Percentiles rank a stretch among this genome's conserved stretches.
Evolutionary conservation across 2,329 filamentous ascomycete species (phyloP).

Genomic region (Aspergillus uvarum): DNA sequence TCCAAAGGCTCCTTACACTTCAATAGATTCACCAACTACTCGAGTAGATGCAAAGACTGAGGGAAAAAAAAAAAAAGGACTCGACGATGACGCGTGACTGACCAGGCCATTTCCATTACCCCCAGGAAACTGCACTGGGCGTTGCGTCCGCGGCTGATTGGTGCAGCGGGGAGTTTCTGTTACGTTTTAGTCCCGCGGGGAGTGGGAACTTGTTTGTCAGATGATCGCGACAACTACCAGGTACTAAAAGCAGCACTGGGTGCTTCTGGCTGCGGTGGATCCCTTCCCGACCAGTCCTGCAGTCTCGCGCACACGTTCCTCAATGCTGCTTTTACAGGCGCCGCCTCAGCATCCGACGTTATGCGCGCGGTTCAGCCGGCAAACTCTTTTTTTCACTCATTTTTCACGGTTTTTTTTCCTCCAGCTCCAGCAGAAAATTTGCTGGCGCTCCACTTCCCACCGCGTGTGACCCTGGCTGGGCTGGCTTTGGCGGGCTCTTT

Average conservation of each 20-base stretch:
- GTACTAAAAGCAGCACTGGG: not conserved
- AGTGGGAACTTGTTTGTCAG: slow-evolving; percentile 29
- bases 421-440: not conserved
- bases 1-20: not conserved
- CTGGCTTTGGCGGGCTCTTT: not conserved
- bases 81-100: slow-evolving; percentile 16
- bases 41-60: too few relatives aligned
- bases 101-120: slow-evolving; percentile 26
- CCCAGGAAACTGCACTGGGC: slow-evolving; percentile 25
- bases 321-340: not conserved
- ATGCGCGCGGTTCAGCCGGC: not conserved
- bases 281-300: slow-evolving; percentile 4
- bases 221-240: slow-evolving; percentile 24
- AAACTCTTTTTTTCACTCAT: not conserved
- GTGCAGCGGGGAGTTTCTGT: slow-evolving; percentile 33
- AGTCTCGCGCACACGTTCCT: not conserved
- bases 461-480: slow-evolving; percentile 19
- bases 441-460: not conserved
- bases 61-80: not conserved
- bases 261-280: slow-evolving; percentile 1
- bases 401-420: not conserved
- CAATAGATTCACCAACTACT: too few relatives aligned
- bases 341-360: not conserved
- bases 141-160: slow-evolving; percentile 25
- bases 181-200: slow-evolving; percentile 33